Evolutionary conservation across 163 green algal species (phyloP), one percentile per base, ranked within the genome.

Genomic region (Prototheca wickerhamii): DNA sequence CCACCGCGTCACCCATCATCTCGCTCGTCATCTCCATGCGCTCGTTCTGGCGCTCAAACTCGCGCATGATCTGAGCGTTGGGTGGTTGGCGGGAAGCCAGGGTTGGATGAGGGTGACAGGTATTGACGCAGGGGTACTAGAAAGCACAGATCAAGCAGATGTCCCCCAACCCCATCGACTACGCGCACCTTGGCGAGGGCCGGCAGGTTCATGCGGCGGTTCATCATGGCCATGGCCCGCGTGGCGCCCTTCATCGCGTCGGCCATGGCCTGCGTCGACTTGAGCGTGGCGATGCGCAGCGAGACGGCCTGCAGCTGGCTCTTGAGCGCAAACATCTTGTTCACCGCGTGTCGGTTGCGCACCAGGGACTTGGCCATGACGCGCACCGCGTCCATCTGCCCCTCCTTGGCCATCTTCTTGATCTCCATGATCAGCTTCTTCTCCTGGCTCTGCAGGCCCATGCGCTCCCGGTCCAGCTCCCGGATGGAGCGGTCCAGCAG

Each of bases 341-440:
- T 97, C 15, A 98, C 89, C 15, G 92, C 87, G 67, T 95, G 84
- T 42, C 93, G 74, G 70, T 96, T 99, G n/a, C 94, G 82, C 21
- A 99, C 89, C 17, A 99, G 65, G 12, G 89, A 95, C 78, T 98
- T 98, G 28, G 94, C 94, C 87, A 98, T 96, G 21, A 98, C 90
- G 64, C 95, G 93, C 28, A 97, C 91, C 0, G 92, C 89, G 21
- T 46, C 29, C 87, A 97, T 97, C 69, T 99, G 94, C 2, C 86
- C 85, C 63, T 95, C 78, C 68, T 96, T 96, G 3, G 94, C 94
- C 70, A 88, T 93, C 71, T 96, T 96, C 69, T 97, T 98, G 30
- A 99, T 98, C 67, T 99, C 94, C 3, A 68, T 69, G 8, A 98
- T 82, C 0, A 93, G 83, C 71, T 95, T 95, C 74, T 98, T 98